Conservation (phyloP, 345 rosid species). For the Citrus maxima region DNA sequence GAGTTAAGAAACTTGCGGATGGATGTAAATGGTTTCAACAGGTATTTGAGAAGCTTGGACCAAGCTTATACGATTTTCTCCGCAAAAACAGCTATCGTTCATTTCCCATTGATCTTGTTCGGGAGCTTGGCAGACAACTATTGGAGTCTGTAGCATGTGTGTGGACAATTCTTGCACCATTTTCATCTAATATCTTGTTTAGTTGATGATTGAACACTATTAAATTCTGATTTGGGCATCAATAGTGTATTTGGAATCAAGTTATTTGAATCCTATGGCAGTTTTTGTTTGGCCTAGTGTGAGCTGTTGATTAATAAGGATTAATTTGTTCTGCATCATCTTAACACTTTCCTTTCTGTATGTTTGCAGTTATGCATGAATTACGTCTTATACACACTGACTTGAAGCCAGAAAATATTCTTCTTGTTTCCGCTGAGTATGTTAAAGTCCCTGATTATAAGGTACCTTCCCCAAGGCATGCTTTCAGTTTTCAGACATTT, state of each 20-base stretch:
- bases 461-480: conserved; percentile 30
- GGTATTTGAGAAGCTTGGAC: conserved; percentile 99
- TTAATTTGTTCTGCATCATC: conserved; percentile 9
- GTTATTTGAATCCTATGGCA: background rate
- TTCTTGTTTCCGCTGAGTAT: conserved; percentile 69
- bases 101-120: conserved; percentile 98
- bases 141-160: conserved; percentile 99
- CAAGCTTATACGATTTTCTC: conserved; percentile 99
- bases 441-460: conserved; percentile 74
- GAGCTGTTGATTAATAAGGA: conserved; percentile 9
- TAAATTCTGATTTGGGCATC: conserved; percentile 10
- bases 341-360: conserved; percentile 12
- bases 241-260: conserved; percentile 1
- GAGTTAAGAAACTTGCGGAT: conserved; percentile 80
- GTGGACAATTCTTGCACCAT: conserved; percentile 64
- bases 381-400: conserved; percentile 74
- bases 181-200: conserved; percentile 39
- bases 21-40: conserved; percentile 90
- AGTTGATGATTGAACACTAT: conserved; percentile 19
- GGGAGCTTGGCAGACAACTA: conserved; percentile 99
- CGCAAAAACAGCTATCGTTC: conserved; percentile 98
- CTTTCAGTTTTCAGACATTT: background rate
- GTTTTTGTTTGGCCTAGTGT: conserved; percentile 3
- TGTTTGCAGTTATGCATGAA: conserved; percentile 73
- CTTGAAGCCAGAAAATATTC: conserved; percentile 84